phyloP scores from a whole-genome alignment of 2,329 filamentous ascomycete species.

The Scortechinia acanthostroma region DNA sequence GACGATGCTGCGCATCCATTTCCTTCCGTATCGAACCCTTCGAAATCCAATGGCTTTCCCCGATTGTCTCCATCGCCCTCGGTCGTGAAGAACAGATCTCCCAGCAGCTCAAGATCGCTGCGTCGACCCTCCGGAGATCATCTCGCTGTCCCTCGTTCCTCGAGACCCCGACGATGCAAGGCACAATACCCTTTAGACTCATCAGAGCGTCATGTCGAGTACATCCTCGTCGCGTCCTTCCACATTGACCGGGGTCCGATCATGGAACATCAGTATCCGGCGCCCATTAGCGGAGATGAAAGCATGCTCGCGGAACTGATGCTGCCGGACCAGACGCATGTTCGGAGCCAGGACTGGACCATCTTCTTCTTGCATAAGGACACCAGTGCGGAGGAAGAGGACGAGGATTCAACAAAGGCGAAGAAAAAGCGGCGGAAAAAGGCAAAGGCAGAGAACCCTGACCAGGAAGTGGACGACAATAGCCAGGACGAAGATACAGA shows the following conservation, averaged over 20 bases:
- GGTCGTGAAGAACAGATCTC: constrained; percentile 25
- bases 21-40: neutral
- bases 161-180: constrained; percentile 48
- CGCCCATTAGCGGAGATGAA: constrained; percentile 91
- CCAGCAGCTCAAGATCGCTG: constrained; percentile 52
- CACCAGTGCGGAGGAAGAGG: constrained; percentile 74
- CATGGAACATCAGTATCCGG: constrained; percentile 97
- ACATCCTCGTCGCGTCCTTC: constrained; percentile 94
- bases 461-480: constrained; percentile 31
- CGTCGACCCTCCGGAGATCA: constrained; percentile 35
- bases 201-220: constrained; percentile 90
- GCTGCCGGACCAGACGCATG: constrained; percentile 93
- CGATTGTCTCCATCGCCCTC: neutral
- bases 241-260: constrained; percentile 92
- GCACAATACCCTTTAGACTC: constrained; percentile 72
- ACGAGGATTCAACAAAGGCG: constrained; percentile 56
- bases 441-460: constrained; percentile 40
- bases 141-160: constrained; percentile 38
- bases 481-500: constrained; percentile 34
- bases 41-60: neutral
- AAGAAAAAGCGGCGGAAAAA: constrained; percentile 41
- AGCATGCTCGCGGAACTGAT: constrained; percentile 97
- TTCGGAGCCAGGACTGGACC: constrained; percentile 94
- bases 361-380: constrained; percentile 99
- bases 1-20: neutral